A percentile compares a stretch with the other conserved stretches of the same genome.
phyloP scores from a whole-genome alignment of 768 basidiomycete species.

The Mycena indigotica region DNA sequence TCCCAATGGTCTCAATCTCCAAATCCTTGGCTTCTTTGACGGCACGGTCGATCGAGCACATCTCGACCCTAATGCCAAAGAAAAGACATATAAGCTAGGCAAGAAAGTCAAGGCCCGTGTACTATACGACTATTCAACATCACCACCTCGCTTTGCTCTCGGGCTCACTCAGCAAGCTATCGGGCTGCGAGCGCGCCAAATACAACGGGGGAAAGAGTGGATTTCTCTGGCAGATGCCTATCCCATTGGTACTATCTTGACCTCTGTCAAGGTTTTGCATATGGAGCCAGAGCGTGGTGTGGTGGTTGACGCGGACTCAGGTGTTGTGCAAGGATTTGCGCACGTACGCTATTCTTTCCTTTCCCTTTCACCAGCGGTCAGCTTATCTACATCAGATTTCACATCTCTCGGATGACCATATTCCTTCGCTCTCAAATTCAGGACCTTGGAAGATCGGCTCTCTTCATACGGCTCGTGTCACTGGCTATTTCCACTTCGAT shows the following conservation, averaged over 20 bases:
- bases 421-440: conserved; percentile 75
- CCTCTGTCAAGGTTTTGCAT: conserved; percentile 69
- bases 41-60: conserved; percentile 88
- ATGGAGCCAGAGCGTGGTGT: conserved; percentile 86
- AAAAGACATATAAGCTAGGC: conserved; percentile 57
- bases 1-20: conserved; percentile 78
- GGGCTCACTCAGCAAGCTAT: conserved; percentile 75
- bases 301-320: conserved; percentile 63
- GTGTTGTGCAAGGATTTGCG: conserved; percentile 70
- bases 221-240: conserved; percentile 54
- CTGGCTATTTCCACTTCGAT: conserved; percentile 83
- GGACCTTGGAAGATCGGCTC: conserved; percentile 83
- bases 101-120: conserved; percentile 84
- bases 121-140: conserved; percentile 74
- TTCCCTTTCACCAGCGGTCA: conserved; percentile 13
- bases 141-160: conserved; percentile 84
- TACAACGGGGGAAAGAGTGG: conserved; percentile 27
- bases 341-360: conserved; percentile 64
- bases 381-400: conserved; percentile 70
- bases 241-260: conserved; percentile 73
- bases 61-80: conserved; percentile 48
- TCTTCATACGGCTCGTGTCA: conserved; percentile 82
- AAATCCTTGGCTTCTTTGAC: conserved; percentile 89
- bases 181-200: conserved; percentile 45
- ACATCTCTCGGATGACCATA: conserved; percentile 87